These are phyloP conservation scores for Umbellularia californica DNA, from an alignment of 164 flowering plant species.

Conservation along the genomic window DNA sequence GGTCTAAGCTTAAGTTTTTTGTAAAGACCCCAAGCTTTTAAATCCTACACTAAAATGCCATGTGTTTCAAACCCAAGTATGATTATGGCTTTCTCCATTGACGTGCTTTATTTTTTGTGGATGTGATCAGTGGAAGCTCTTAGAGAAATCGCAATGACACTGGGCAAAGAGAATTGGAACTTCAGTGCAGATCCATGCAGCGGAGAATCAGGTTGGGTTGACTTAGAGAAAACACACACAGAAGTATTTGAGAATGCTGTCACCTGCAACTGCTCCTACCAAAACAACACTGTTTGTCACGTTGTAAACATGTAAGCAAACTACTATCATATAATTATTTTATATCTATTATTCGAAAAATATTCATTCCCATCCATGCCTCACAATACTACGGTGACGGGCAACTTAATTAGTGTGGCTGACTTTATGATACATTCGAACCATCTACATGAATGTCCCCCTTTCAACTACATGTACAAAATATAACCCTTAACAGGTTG, in stretches of 20 bases:
- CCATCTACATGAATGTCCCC: too few species aligned
- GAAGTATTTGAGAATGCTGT: slow-evolving; percentile 27
- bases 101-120: background rate
- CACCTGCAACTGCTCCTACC: slow-evolving; percentile 42
- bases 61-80: too few species aligned
- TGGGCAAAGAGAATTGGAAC: slow-evolving; percentile 52
- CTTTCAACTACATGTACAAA: too few species aligned
- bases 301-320: slow-evolving; percentile 44
- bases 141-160: slow-evolving; percentile 24
- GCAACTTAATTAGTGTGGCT: too few species aligned
- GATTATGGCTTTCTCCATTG: background rate
- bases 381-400: too few species aligned
- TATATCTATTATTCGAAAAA: too few species aligned
- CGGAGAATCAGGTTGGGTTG: slow-evolving; percentile 27
- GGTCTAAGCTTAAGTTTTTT: too few species aligned
- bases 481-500: too few species aligned
- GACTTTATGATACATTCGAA: too few species aligned
- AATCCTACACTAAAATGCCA: too few species aligned
- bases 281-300: slow-evolving; percentile 38
- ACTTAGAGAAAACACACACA: background rate
- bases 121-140: slow-evolving; percentile 33
- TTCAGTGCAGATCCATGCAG: slow-evolving; percentile 62
- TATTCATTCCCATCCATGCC: too few species aligned
- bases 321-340: background rate
- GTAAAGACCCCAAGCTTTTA: too few species aligned